Evolutionary conservation across 208 protist genomes (phyloP), one percentile per base, ranked within the genome.

Genomic region (Acanthamoeba lenticulata): DNA sequence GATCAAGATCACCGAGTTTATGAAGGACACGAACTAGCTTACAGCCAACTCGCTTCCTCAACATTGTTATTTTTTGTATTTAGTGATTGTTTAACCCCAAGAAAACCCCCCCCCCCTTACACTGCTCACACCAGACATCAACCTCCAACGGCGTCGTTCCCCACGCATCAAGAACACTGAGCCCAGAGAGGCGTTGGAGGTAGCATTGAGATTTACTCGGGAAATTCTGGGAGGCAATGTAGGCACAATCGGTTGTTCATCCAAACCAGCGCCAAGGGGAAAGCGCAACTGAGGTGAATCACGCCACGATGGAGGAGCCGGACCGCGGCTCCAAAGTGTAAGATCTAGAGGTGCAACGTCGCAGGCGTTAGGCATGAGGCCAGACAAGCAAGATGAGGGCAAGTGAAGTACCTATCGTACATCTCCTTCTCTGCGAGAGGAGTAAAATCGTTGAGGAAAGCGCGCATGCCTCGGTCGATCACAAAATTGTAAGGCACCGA

Each of bases 1-100:
- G 45, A 86, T 86, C 44, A 86, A 86, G 77, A 86, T 86, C 44
- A 86, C 77, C 21, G 77, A 86, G 77, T 86, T 86, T 57, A 9
- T 77, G 67, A 57, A 57, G 49, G 13, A 19, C 9, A 19, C 9
- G 13, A 24, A 57, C 49, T 57, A 57, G 49, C n/a, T n/a, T n/a
- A n/a, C n/a, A n/a, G n/a, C n/a, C n/a, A n/a, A n/a, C n/a, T n/a
- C n/a, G n/a, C n/a, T n/a, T n/a, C n/a, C n/a, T n/a, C n/a, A n/a
- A n/a, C 49, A 24, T 57, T 57, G 49, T 57, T 57, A 57, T 57
- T 57, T 57, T 24, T 57, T 57, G 9, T 9, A n/a, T n/a, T n/a
- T n/a, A n/a, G n/a, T n/a, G n/a, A n/a, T n/a, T n/a, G n/a, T n/a
- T n/a, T n/a, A n/a, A n/a, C n/a, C n/a, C n/a, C n/a, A n/a, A n/a